phyloP scores from a whole-genome alignment of 2,329 filamentous ascomycete genomes.

The Parafenestella ontariensis region DNA sequence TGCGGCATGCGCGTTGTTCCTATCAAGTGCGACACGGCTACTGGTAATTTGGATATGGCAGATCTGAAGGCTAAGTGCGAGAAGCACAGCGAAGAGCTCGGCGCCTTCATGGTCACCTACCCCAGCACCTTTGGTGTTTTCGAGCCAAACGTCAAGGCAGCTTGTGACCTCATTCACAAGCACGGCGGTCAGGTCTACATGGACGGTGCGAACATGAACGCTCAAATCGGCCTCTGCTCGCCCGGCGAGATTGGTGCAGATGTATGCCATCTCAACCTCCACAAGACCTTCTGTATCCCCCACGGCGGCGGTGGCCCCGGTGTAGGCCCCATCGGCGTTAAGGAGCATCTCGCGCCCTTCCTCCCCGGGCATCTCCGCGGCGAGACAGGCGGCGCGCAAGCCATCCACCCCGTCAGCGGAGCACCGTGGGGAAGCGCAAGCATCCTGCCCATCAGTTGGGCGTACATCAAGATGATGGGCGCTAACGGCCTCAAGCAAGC shows the following conservation, averaged over 20 bases:
- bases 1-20: constrained; percentile 92
- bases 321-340: constrained; percentile 92
- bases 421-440: constrained; percentile 87
- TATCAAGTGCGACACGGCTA: constrained; percentile 86
- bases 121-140: constrained; percentile 95
- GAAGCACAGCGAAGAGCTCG: constrained; percentile 84
- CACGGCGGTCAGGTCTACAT: constrained; percentile 96
- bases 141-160: constrained; percentile 85
- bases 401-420: constrained; percentile 77
- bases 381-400: constrained; percentile 62
- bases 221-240: constrained; percentile 93
- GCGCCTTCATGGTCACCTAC: constrained; percentile 96
- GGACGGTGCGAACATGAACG: constrained; percentile 99
- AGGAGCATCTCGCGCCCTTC: constrained; percentile 77
- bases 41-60: constrained; percentile 85
- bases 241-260: constrained; percentile 95
- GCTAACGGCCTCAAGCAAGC: constrained; percentile 82
- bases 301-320: constrained; percentile 94
- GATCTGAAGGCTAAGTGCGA: constrained; percentile 89
- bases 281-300: constrained; percentile 99
- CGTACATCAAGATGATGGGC: constrained; percentile 95
- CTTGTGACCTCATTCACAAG: constrained; percentile 83
- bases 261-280: constrained; percentile 94
- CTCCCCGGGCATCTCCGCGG: constrained; percentile 75
- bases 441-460: constrained; percentile 93